These are phyloP conservation scores for Teunomyces kruisii DNA, from an alignment of 805 yeast species.

Conservation along the genomic window DNA sequence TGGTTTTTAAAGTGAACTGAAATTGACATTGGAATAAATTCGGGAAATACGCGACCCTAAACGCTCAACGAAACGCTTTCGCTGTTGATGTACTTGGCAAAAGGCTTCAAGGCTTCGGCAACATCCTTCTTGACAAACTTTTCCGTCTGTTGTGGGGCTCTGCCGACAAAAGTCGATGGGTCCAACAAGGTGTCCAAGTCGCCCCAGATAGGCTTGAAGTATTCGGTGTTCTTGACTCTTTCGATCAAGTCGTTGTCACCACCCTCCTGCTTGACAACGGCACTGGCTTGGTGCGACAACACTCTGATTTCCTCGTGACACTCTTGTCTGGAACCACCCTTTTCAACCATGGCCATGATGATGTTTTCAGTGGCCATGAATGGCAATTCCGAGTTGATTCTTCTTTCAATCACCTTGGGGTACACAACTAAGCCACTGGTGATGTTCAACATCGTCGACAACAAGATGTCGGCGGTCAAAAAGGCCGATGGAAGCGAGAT, in stretches of 20 bases:
- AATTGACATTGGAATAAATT: too few relatives aligned
- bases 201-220: constrained; percentile 85
- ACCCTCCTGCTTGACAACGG: constrained; percentile 96
- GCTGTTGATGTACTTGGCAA: constrained; percentile 54
- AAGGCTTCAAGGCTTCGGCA: constrained; percentile 74
- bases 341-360: constrained; percentile 99
- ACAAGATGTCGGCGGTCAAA: constrained; percentile 89
- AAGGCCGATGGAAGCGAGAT: constrained; percentile 95
- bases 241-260: constrained; percentile 97
- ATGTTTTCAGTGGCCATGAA: constrained; percentile 99
- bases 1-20: too few relatives aligned
- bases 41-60: too few relatives aligned
- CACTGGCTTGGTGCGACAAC: constrained; percentile 94
- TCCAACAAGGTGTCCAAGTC: constrained; percentile 81
- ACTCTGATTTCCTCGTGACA: constrained; percentile 98
- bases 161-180: constrained; percentile 93
- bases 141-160: constrained; percentile 97
- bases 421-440: constrained; percentile 95
- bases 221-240: constrained; percentile 71
- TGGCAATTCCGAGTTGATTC: constrained; percentile 92
- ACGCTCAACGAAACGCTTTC: constrained; percentile 81
- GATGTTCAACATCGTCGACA: constrained; percentile 86
- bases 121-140: constrained; percentile 87
- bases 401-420: constrained; percentile 97
- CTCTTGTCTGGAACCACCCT: constrained; percentile 97